A percentile compares a stretch with the other conserved stretches of the same genome.
Conservation (phyloP, 768 basidiomycete genomes). For the Cantharellus cinnabarinus region DNA sequence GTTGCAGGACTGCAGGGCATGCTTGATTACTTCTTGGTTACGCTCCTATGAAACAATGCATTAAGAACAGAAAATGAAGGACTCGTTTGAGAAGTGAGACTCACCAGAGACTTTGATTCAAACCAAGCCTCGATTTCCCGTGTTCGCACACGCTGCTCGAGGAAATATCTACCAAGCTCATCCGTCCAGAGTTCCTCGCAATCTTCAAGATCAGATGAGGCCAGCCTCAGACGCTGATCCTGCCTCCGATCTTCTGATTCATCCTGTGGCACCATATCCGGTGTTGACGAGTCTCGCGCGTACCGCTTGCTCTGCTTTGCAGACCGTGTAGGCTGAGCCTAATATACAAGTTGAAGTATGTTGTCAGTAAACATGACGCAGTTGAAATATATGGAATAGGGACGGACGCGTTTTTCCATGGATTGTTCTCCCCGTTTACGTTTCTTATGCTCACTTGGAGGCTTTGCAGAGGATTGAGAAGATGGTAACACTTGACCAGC, state of each 20-base stretch:
- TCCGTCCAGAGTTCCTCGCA: constrained; percentile 56
- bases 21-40: background rate
- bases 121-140: constrained; percentile 58
- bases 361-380: background rate
- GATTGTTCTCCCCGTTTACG: background rate
- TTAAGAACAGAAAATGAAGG: background rate
- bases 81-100: constrained; percentile 10
- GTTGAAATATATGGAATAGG: background rate
- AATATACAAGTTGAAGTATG: background rate
- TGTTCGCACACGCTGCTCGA: constrained; percentile 53
- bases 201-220: constrained; percentile 66
- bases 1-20: constrained; percentile 1
- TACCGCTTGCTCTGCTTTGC: background rate
- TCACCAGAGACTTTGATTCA: constrained; percentile 42
- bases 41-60: background rate
- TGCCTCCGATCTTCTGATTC: background rate
- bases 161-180: constrained; percentile 46
- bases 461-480: background rate
- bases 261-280: background rate
- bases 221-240: background rate
- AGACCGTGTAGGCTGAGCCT: background rate
- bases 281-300: background rate
- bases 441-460: background rate
- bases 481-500: background rate
- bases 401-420: background rate